A percentile compares a stretch with the other conserved stretches of the same genome.
Evolutionary conservation across 768 basidiomycete genomes (phyloP).

Genomic region (Termitomyces sp.): DNA sequence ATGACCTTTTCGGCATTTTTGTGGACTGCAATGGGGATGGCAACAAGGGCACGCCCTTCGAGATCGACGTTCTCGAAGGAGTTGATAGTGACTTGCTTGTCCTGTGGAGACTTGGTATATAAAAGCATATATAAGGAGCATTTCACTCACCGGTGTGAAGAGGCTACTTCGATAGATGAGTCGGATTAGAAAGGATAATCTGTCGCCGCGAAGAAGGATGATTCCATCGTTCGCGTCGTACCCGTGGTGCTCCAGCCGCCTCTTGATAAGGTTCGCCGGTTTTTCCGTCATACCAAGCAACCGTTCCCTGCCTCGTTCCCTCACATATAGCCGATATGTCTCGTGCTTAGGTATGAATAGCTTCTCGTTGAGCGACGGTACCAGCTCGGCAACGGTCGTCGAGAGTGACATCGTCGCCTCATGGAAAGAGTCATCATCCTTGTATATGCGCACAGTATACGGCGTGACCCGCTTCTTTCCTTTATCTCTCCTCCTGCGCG

Average conservation of each 20-base stretch:
- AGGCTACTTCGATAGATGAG: constrained; percentile 85
- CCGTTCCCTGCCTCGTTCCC: constrained; percentile 77
- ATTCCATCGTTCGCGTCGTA: constrained; percentile 78
- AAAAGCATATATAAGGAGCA: not conserved
- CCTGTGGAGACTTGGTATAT: constrained; percentile 31
- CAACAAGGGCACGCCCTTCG: constrained; percentile 70
- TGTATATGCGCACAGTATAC: constrained; percentile 73
- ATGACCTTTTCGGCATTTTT: constrained; percentile 79
- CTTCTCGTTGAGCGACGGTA: constrained; percentile 54
- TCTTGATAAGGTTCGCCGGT: constrained; percentile 79
- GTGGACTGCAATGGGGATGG: constrained; percentile 85
- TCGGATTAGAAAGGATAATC: constrained; percentile 79
- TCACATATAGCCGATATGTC: constrained; percentile 66
- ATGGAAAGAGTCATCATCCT: constrained; percentile 66
- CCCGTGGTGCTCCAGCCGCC: constrained; percentile 84
- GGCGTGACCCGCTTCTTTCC: constrained; percentile 13
- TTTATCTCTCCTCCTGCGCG: not conserved
- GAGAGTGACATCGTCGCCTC: constrained; percentile 57
- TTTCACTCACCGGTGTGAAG: constrained; percentile 49
- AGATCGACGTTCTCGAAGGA: constrained; percentile 73
- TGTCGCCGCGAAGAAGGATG: constrained; percentile 71
- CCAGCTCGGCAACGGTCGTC: constrained; percentile 67
- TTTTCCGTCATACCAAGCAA: constrained; percentile 75
- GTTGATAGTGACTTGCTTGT: constrained; percentile 52
- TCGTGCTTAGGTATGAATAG: constrained; percentile 47